Base-by-base conservation (phyloP, 1,284 basidiomycete genomes). In the Entoloma clypeatum region DNA sequence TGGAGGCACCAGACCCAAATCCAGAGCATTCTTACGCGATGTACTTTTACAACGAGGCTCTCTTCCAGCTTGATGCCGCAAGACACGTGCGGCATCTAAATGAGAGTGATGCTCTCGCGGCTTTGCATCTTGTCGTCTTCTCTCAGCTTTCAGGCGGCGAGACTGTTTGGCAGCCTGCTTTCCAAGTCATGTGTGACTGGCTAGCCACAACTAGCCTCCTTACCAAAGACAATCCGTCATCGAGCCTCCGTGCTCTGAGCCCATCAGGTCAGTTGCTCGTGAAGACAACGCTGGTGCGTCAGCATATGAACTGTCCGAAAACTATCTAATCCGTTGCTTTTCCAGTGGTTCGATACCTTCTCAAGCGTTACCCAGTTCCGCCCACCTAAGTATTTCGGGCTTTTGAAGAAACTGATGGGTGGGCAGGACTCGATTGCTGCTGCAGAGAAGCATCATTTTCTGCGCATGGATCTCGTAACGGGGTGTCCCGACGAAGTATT, bases 401-500 rank as follows among this genome's bases (percentile, higher is more conserved):
- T 87, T 29, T 84, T 84, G 64, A 75, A 77, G 52, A 74, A 74
- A 16, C 64, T 89, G 21, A 60, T 75, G 26, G 64, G 64, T 30
- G 63, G 67, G 29, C 57, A 57, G 47, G 53, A 53, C 34, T 61
- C 59, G 59, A 31, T 53, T 32, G 42, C 37, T 47, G 40, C 67
- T 62, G 52, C 44, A 19, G 59, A 61, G 17, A 48, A 54, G 39
- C 54, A 59, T 21, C 54, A 60, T 16, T 51, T 59, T 22, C 46
- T 81, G 49, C 71, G 74, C 39, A 81, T 87, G 74, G 81, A 83
- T 48, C 59, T 61, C 36, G 61, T 88, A 46, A 80, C 76, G 24
- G 86, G 86, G 16, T 88, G 85, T 63, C 80, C 85, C 2, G 81
- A 88, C 56, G 77, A 77, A 49, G 79, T 81, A 17, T 63, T 90